Evolutionary conservation across 768 basidiomycete genomes (phyloP), one percentile per base, ranked within the genome.

Genomic region (Hysterangium stoloniferum): DNA sequence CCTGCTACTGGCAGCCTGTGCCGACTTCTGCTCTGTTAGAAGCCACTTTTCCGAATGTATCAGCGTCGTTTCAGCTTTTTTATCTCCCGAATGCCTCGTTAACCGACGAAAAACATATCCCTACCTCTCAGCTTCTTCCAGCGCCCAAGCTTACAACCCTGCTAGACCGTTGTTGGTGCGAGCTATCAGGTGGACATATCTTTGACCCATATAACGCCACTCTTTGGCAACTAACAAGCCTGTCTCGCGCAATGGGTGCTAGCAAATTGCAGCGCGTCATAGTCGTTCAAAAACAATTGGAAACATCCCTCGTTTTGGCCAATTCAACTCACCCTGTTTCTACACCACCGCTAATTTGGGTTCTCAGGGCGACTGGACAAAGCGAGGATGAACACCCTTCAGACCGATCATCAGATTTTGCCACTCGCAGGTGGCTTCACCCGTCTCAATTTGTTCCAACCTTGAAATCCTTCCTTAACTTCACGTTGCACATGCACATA

Each of bases 1-100:
- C 89, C 15, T 92, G 89, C 63, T 90, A 90, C 66, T 91, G 89
- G 89, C 85, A 86, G 55, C 86, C 90, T 27, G 78, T 88, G 51
- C 57, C 77, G 82, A 20, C 64, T 80, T 41, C 76, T n/a, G 43
- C 47, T 31, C 45, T 57, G 13, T 37, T 57, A 15, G 27, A 32
- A 31, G 29, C 49, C 27, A 38, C 28, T 22, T 53, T 37, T 44
- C 54, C 49, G 13, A 51, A 51, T 31, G 36, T 45, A 6, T 54
- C 29, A 38, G 32, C 13, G 17, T 38, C 37, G 20, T 15, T 29
- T 5, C 25, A 55, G 29, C 43, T 43, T 9, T 20, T 25, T 11
- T 36, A 49, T 36, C 32, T 42, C 25, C 38, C 41, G 5, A 46
- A 49, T 34, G 37, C 53, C 17, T 34, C 53, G 13, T 31, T 31